Evolutionary conservation across 2,329 filamentous ascomycete genomes (phyloP).

Genomic region (Cladorrhinum sp.): DNA sequence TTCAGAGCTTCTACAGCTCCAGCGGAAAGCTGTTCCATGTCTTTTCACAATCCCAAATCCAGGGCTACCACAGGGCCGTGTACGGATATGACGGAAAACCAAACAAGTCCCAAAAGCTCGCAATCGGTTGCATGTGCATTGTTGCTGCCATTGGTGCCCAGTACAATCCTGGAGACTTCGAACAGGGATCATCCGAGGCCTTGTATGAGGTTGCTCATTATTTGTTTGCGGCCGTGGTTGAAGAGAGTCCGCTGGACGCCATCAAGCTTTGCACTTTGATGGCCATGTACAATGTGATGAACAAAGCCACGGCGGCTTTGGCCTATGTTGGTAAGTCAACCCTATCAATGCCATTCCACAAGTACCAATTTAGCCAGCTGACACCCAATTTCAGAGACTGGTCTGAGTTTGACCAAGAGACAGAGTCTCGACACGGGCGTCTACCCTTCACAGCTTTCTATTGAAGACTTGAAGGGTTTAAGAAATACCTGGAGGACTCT

Average conservation of each 20-base stretch:
- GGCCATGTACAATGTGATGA: slow-evolving; percentile 33
- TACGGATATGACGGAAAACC: slow-evolving; percentile 19
- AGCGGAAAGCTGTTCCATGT: slow-evolving; percentile 31
- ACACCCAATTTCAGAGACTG: slow-evolving; percentile 24
- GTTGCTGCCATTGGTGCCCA: slow-evolving; percentile 32
- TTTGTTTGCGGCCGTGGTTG: slow-evolving; percentile 29
- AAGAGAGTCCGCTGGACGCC: slow-evolving; percentile 28
- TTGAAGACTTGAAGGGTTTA: slow-evolving; percentile 24
- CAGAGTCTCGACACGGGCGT: slow-evolving; percentile 23
- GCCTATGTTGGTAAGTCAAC: slow-evolving; percentile 29
- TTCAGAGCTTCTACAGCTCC: slow-evolving; percentile 30
- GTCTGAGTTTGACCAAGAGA: slow-evolving; percentile 28
- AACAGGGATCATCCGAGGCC: slow-evolving; percentile 14
- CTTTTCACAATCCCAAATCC: slow-evolving; percentile 28
- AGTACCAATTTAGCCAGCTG: background rate
- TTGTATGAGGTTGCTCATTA: slow-evolving; percentile 31
- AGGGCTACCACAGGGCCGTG: slow-evolving; percentile 19
- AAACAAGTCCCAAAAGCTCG: slow-evolving; percentile 17
- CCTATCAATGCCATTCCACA: background rate
- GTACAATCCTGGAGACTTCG: slow-evolving; percentile 25
- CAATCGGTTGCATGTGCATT: slow-evolving; percentile 29
- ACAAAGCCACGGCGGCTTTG: slow-evolving; percentile 30
- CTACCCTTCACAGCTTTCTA: slow-evolving; percentile 8
- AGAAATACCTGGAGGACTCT: slow-evolving; percentile 31
- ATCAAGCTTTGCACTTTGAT: slow-evolving; percentile 32